Base-by-base conservation (phyloP, 768 basidiomycete genomes). In the Tylopilus vinaceipallidus region DNA sequence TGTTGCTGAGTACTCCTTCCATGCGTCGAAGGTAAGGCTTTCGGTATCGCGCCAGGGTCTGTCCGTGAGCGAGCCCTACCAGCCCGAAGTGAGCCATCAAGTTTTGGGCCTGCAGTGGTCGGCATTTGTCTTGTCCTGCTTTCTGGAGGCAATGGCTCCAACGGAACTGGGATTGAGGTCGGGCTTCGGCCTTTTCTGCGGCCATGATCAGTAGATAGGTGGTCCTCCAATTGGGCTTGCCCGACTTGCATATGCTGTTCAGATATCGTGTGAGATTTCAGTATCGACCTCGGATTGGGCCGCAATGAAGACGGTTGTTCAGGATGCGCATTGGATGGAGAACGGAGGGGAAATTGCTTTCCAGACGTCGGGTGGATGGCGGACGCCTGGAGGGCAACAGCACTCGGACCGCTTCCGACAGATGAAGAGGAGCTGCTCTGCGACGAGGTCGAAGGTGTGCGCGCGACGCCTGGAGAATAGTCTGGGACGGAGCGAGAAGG, bases 251-350 rank as follows among this genome's bases (percentile, higher is more conserved):
- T 19, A 41, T 59, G 54, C 41, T 59, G 60, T 20, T 62, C 62
- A 35, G 55, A 53, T 40, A 11, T 20, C 11, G 45, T 35, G 39
- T 56, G 61, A 19, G 64, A 41, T 45, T 65, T 65, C 14, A 65
- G 53, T 37, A 65, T 65, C 6, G 64, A 65, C 52, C 72, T 77
- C 5, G 64, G 62, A 34, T 64, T 61, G 16, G 56, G 40, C 61
- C 49, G 65, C 26, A 70, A 63, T 2, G 68, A 61, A 22, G 66
- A 39, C 19, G 60, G 64, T 22, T 57, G 53, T 45, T 60, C 47
- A 19, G 46, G 45, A 23, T 53, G 40, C 7, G 35, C 36, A 26
- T 53, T 54, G 5, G 47, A 50, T 12, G 52, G 53, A 8, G 55
- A 54, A 19, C 59, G 51, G 26, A 41, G 41, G 14, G 37, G 33